These are phyloP conservation scores for Trebouxia gelatinosa DNA, from an alignment of 163 green algal species.

Conservation along the genomic window DNA sequence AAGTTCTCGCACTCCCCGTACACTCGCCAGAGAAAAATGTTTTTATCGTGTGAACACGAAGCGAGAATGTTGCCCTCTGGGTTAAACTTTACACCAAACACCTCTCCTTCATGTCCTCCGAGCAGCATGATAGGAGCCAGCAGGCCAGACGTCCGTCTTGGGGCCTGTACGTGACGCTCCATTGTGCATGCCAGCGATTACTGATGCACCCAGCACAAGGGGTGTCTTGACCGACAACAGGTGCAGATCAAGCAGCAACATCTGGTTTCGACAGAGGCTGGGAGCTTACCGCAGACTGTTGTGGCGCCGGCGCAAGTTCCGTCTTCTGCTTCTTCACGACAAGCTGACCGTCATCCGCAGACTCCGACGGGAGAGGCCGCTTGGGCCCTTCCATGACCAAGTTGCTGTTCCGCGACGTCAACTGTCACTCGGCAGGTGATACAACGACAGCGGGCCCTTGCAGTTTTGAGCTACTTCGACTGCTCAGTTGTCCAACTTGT, in stretches of 20 bases:
- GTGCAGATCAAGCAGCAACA: too few relatives aligned
- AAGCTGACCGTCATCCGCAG: neutral
- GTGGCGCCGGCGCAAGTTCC: neutral
- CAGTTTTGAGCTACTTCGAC: too few relatives aligned
- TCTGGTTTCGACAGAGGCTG: too few relatives aligned
- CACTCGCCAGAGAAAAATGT: conserved; percentile 85
- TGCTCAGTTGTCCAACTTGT: too few relatives aligned
- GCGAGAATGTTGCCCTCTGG: conserved; percentile 79
- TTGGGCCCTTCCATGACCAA: neutral
- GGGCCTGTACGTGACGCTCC: conserved; percentile 71
- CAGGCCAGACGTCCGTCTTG: conserved; percentile 75
- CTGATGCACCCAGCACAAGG: too few relatives aligned
- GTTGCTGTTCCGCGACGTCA: too few relatives aligned
- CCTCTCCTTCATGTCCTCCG: conserved; percentile 80
- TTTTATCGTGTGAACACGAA: conserved; percentile 82
- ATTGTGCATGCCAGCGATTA: too few relatives aligned
- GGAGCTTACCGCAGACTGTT: neutral
- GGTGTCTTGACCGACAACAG: too few relatives aligned
- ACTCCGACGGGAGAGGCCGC: neutral
- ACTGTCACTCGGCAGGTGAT: too few relatives aligned
- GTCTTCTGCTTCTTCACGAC: conserved; percentile 17
- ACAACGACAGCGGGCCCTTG: too few relatives aligned
- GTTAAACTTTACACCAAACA: conserved; percentile 86
- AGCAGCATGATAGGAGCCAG: conserved; percentile 93
- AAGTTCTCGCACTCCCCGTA: conserved; percentile 95